Base-by-base conservation (phyloP, 805 yeast genomes). In the Candida ovalis region DNA sequence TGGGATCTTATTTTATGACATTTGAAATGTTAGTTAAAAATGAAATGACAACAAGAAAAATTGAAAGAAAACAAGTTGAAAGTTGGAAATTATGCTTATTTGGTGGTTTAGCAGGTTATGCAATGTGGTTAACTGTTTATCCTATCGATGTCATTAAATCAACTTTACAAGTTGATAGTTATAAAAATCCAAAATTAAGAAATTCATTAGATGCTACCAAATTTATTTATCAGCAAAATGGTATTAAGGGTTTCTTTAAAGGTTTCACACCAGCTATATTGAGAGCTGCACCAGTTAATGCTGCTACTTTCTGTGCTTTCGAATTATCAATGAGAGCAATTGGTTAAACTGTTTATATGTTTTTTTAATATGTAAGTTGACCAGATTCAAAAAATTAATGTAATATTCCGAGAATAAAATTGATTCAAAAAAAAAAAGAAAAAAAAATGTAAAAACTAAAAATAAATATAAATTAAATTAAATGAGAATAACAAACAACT, bases 221-320 rank as follows among this genome's bases (percentile, higher is more conserved):
- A 48, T 73, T 75, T 48, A 75, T 88, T 21, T 75, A 64, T 60
- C 67, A 64, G 43, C 72, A 75, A n/a, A 73, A 75, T 45, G 97
- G 98, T 24, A 49, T 81, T 23, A 74, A 74, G 53, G 96, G 96
- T 0, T 86, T 94, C 61, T 87, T 88, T 70, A 84, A 84, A 69
- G 99, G 99, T 1, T 91, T 95, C 63, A 68, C 81, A 18, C 97
- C 99, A 35, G 91, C 98, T 0, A 80, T 94, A 54, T 72, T 94
- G 54, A 85, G 99, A 70, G 98, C 99, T 43, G 96, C 96, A 3
- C 99, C 99, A 0, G 99, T 95, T 3, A 95, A 94, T 64, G 99
- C 96, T 38, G 96, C 95, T 27, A 95, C 99, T 0, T 94, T 94
- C 70, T 85, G 89, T 40, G 90, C 95, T 2, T 94, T 94, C 65